Evolutionary conservation across 2,329 filamentous ascomycete species (phyloP), one percentile per base, ranked within the genome.

Genomic region (Alternaria burnsii): DNA sequence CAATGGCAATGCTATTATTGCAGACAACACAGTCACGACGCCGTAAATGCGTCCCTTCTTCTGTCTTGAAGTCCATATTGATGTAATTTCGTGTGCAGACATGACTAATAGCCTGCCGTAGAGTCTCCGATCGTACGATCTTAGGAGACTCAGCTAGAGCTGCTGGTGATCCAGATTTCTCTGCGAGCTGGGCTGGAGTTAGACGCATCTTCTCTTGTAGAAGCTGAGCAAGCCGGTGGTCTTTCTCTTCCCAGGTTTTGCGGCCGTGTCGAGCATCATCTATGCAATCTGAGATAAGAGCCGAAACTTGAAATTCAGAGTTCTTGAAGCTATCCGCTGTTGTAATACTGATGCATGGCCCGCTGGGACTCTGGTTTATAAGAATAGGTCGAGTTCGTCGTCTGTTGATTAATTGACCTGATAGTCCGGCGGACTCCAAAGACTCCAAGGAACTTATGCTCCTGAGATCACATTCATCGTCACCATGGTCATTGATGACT

Each of bases 1-100:
- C n/a, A 30, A 69, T 59, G 10, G 53, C 57, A n/a, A 47, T 41
- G 2, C 30, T 43, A 2, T 71, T 65, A 22, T 63, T 61, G 42
- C 72, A 75, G 42, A 75, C 70, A 12, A 53, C 64, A 43, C 73
- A 76, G 10, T 70, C 61, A 20, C 60, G 59, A 8, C 50, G 38
- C 50, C 12, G 32, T 16, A 36, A 6, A 36, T 36, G 32, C 32
- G 32, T 36, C 32, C 32, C 32, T 6, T 36, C 40, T 32, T 63
- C 55, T 32, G 44, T 20, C 14, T 65, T 52, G 3, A 59, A 61
- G 18, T 59, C 44, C 11, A 66, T 11, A 6, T 52, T 28, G 47
- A 68, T 63, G 3, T 61, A 61, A 48, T 62, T 28, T 38, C 40
- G 50, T 20, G 56, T 62, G 6, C 65, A 65, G 18, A 22, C 24